Conservation (phyloP, 495 filamentous ascomycete genomes). For the Aspergillus heteromorphus region DNA sequence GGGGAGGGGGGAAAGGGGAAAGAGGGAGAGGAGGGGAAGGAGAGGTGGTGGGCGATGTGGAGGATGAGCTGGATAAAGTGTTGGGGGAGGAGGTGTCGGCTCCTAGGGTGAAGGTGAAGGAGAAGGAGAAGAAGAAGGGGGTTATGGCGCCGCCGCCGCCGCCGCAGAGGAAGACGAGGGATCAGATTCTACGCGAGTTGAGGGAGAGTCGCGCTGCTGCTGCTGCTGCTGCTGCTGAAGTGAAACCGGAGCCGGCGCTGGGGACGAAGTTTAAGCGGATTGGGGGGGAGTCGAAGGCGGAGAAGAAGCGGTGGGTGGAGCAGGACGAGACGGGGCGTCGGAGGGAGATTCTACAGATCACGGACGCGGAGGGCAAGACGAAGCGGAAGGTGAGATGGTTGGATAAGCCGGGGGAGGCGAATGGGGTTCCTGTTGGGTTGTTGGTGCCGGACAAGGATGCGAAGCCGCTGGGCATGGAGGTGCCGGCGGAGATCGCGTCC, state of each 20-base stretch:
- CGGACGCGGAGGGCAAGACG: constrained; percentile 80
- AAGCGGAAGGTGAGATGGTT: constrained; percentile 69
- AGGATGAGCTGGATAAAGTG: constrained; percentile 69
- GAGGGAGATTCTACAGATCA: constrained; percentile 76
- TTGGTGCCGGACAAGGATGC: constrained; percentile 61
- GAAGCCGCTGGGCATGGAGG: constrained; percentile 71
- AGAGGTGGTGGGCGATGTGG: constrained; percentile 46
- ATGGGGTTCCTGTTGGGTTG: constrained; percentile 30
- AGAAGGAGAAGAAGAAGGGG: constrained; percentile 67
- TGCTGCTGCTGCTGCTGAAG: constrained; percentile 48
- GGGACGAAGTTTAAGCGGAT: constrained; percentile 81
- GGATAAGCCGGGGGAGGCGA: constrained; percentile 39
- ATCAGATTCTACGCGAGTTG: constrained; percentile 78
- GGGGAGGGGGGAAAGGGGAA: constrained; percentile 22
- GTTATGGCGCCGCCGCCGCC: constrained; percentile 61
- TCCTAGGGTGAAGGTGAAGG: constrained; percentile 40
- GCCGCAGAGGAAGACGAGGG: constrained; percentile 63
- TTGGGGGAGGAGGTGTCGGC: constrained; percentile 53
- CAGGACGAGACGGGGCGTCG: constrained; percentile 59
- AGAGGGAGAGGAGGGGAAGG: constrained; percentile 15
- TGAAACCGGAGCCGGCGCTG: constrained; percentile 48
- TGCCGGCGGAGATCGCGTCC: constrained; percentile 52
- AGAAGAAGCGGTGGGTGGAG: constrained; percentile 69
- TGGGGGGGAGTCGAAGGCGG: constrained; percentile 44
- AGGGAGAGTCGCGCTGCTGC: constrained; percentile 63